Conservation (phyloP, 2,329 filamentous ascomycete species). For the Neonectria coccinea region DNA sequence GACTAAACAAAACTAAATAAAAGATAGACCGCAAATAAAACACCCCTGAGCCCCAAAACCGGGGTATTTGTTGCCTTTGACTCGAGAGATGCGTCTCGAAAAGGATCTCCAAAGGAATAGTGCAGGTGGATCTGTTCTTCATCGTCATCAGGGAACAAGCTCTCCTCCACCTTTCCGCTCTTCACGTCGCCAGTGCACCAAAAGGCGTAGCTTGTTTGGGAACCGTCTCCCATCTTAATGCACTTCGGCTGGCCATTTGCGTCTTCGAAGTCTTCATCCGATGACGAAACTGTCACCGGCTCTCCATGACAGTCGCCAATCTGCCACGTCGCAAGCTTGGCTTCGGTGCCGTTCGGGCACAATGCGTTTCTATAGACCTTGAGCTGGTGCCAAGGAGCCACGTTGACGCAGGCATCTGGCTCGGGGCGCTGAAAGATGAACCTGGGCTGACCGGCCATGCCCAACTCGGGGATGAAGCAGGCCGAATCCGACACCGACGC, state of each 20-base stretch:
- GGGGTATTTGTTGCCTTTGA: not conserved
- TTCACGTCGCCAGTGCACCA: conserved; percentile 22
- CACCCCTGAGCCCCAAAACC: fast-evolving
- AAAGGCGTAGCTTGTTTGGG: conserved; percentile 26
- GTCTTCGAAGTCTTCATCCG: conserved; percentile 15
- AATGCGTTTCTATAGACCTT: conserved; percentile 29
- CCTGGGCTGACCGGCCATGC: conserved; percentile 15
- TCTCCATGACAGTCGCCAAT: conserved; percentile 1
- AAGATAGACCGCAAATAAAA: not conserved
- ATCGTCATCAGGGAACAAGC: conserved; percentile 16
- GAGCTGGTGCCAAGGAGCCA: conserved; percentile 17
- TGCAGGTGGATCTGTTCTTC: conserved; percentile 3
- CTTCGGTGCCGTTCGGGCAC: conserved; percentile 25
- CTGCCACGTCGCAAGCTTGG: conserved; percentile 20
- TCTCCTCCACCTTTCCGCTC: not conserved
- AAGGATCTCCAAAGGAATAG: conserved; percentile 2
- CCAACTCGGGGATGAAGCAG: conserved; percentile 22
- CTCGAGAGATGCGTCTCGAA: not conserved
- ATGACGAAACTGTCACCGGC: conserved; percentile 10
- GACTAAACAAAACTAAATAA: not conserved
- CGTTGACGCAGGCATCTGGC: conserved; percentile 26
- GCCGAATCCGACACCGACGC: conserved; percentile 32
- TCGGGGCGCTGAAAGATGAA: conserved; percentile 24
- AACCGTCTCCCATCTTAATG: conserved; percentile 26
- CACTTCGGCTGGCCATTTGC: conserved; percentile 8